phyloP scores from a whole-genome alignment of 2,329 filamentous ascomycete species.

The Penicillium sp. region DNA sequence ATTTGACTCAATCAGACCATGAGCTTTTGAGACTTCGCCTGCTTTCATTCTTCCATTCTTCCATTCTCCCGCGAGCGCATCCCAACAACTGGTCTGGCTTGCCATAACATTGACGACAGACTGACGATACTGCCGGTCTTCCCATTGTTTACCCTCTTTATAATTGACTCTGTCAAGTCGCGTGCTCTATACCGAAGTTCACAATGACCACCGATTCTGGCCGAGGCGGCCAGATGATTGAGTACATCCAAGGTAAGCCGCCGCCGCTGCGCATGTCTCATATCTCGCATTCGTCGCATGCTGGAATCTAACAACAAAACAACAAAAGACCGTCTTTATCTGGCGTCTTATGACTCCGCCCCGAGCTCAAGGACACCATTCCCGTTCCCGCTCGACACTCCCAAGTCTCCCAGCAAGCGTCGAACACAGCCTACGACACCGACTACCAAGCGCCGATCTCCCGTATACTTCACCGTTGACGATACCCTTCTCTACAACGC shows the following conservation, averaged over 20 bases:
- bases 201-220: constrained; percentile 52
- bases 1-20: constrained; percentile 23
- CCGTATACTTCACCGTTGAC: constrained; percentile 95
- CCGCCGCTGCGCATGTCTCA: constrained; percentile 22
- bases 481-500: constrained; percentile 93
- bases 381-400: constrained; percentile 65
- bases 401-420: constrained; percentile 70
- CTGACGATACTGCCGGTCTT: constrained; percentile 4
- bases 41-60: constrained; percentile 3
- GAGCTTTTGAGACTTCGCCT: constrained; percentile 25
- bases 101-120: constrained; percentile 1
- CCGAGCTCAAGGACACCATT: constrained; percentile 82
- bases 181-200: constrained; percentile 11
- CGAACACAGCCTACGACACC: constrained; percentile 61
- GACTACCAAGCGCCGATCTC: constrained; percentile 56
- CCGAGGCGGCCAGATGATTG: constrained; percentile 84
- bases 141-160: constrained; percentile 5
- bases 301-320: constrained; percentile 15
- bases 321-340: constrained; percentile 78
- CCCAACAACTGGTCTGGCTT: constrained; percentile 12
- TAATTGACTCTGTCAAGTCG: constrained; percentile 1
- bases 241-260: constrained; percentile 85
- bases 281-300: constrained; percentile 27
- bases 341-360: constrained; percentile 82
- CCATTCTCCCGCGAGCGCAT: constrained; percentile 10